Evolutionary conservation across 164 flowering plant species (phyloP).

Genomic region (Platanus orientalis): DNA sequence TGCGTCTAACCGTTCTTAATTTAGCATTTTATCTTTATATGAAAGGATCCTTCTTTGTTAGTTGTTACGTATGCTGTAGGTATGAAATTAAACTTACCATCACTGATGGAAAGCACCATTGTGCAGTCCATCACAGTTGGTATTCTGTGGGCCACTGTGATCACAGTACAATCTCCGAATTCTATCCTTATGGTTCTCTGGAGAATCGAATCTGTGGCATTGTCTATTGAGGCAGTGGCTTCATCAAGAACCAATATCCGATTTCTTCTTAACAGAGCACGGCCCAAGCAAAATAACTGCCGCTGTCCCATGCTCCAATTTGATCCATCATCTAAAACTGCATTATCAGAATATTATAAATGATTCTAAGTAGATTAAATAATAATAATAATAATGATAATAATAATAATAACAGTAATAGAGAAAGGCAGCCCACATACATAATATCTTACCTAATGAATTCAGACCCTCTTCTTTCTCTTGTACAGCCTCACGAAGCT

Average conservation of each 20-base stretch:
- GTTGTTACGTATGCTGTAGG: too few relatives aligned
- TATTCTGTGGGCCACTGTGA: conserved; percentile 66
- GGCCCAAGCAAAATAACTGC: conserved; percentile 65
- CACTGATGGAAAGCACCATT: conserved; percentile 51
- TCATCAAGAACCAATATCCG: conserved; percentile 63
- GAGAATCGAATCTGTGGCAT: conserved; percentile 51
- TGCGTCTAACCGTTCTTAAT: too few relatives aligned
- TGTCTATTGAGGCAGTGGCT: conserved; percentile 74
- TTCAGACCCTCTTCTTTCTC: conserved; percentile 59
- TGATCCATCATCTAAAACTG: conserved; percentile 61
- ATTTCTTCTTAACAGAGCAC: conserved; percentile 55
- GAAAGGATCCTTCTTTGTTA: too few relatives aligned
- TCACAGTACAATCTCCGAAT: conserved; percentile 53
- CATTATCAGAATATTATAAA: conserved; percentile 6
- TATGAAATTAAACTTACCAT: conserved; percentile 47
- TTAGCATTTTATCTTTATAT: too few relatives aligned
- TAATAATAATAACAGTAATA: too few relatives aligned
- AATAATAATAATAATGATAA: too few relatives aligned
- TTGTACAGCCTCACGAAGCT: conserved; percentile 46
- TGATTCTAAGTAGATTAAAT: background rate
- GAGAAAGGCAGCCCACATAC: background rate
- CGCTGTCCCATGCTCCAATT: conserved; percentile 83
- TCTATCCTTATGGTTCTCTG: conserved; percentile 59
- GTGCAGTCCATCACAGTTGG: conserved; percentile 81
- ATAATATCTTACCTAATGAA: conserved; percentile 34